Percentiles rank a stretch among this genome's conserved stretches.
These are phyloP conservation scores for Calonectria pseudoturangicola DNA, from an alignment of 2,329 filamentous ascomycete species.

Conservation along the genomic window DNA sequence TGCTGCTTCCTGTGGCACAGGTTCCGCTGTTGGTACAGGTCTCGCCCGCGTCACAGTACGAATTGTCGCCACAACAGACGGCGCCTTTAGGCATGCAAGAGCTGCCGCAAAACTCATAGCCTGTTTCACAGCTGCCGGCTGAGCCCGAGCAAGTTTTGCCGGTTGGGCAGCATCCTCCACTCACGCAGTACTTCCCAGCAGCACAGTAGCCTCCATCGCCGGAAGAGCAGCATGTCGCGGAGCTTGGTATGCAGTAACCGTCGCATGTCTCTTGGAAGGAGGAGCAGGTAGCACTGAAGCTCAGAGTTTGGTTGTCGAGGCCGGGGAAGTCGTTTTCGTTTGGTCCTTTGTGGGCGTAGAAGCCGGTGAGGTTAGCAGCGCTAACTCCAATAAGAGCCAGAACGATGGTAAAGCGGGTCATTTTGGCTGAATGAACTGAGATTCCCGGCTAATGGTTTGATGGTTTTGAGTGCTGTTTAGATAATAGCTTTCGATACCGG, in stretches of 20 bases:
- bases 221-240: neutral
- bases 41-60: neutral
- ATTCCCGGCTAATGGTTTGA: neutral
- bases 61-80: neutral
- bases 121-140: neutral
- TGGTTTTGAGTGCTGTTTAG: neutral
- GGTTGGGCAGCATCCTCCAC: neutral
- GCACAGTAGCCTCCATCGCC: neutral
- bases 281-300: neutral
- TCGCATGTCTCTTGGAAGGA: neutral
- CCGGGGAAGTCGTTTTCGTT: neutral
- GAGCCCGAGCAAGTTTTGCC: conserved; percentile 1
- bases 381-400: neutral
- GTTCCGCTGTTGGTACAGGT: neutral
- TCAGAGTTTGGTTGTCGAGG: neutral
- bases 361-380: conserved; percentile 1
- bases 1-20: neutral
- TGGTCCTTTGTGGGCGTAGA: neutral
- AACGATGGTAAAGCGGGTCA: neutral
- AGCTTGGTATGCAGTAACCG: neutral
- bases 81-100: neutral
- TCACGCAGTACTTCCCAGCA: neutral
- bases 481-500: too few species aligned
- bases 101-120: neutral
- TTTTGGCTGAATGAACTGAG: neutral